Percentiles rank a stretch among this genome's conserved stretches.
Conservation (phyloP, 2,329 filamentous ascomycete genomes). For the Xylariaceae sp. region DNA sequence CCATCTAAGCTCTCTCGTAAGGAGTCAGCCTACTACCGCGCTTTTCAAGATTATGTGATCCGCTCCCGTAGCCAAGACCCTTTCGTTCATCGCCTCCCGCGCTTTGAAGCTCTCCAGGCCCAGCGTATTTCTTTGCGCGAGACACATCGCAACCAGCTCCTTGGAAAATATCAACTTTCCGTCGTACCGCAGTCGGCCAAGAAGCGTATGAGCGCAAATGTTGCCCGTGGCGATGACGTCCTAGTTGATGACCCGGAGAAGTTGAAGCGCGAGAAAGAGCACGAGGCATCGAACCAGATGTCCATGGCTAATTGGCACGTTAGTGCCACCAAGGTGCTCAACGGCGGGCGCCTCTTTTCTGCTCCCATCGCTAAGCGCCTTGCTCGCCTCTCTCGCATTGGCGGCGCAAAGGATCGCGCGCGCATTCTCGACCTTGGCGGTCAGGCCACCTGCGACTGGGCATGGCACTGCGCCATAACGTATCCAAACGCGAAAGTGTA, state of each 20-base stretch:
- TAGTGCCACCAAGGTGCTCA: constrained; percentile 62
- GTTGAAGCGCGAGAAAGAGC: constrained; percentile 73
- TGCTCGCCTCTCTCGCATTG: constrained; percentile 56
- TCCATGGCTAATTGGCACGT: constrained; percentile 63
- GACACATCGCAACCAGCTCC: constrained; percentile 76
- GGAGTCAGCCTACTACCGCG: constrained; percentile 85
- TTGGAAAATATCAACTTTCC: constrained; percentile 81
- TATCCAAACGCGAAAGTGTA: constrained; percentile 86
- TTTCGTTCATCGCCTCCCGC: constrained; percentile 81
- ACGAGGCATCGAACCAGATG: constrained; percentile 77
- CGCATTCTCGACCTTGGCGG: constrained; percentile 86
- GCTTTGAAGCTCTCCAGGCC: constrained; percentile 87
- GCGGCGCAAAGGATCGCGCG: constrained; percentile 54
- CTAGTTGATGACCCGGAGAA: constrained; percentile 65
- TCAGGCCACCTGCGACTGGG: constrained; percentile 87
- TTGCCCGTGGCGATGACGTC: constrained; percentile 71
- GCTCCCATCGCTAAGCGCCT: constrained; percentile 66
- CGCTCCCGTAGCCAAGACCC: constrained; percentile 70
- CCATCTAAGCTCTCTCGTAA: constrained; percentile 56
- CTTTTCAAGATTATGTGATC: constrained; percentile 76
- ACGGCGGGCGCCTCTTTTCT: constrained; percentile 65
- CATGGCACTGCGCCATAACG: constrained; percentile 87
- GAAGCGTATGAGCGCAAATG: constrained; percentile 72
- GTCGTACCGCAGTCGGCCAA: constrained; percentile 69
- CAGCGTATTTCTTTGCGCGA: constrained; percentile 74